Evolutionary conservation across 169 alveolate genomes (phyloP).

Genomic region (Cryptosporidium meleagridis): DNA sequence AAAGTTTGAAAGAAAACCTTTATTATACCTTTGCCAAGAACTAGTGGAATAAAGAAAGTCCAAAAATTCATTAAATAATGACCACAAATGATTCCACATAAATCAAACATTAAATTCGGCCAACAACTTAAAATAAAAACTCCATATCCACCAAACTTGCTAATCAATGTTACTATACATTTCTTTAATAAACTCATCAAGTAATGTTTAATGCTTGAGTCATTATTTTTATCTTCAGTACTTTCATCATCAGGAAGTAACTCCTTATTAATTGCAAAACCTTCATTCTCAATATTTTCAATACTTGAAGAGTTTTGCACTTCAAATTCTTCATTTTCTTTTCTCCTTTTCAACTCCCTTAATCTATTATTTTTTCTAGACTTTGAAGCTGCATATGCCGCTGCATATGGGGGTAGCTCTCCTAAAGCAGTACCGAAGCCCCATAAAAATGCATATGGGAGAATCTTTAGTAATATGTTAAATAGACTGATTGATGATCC

Average conservation of each 20-base stretch:
- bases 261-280: conserved; percentile 11
- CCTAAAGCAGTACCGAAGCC: conserved; percentile 96
- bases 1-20: conserved; percentile 87
- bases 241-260: conserved; percentile 27
- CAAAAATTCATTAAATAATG: conserved; percentile 90
- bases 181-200: conserved; percentile 81
- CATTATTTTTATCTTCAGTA: conserved; percentile 40
- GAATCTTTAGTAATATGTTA: conserved; percentile 75
- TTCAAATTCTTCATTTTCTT: conserved; percentile 8
- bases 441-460: conserved; percentile 88
- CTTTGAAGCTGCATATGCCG: conserved; percentile 91
- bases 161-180: conserved; percentile 82
- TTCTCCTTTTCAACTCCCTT: conserved; percentile 25
- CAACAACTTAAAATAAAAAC: conserved; percentile 87
- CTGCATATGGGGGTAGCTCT: conserved; percentile 95
- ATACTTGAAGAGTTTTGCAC: background rate
- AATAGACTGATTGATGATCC: conserved; percentile 60
- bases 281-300: background rate
- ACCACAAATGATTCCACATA: conserved; percentile 94
- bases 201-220: conserved; percentile 74
- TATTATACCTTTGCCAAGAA: conserved; percentile 90
- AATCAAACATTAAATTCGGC: conserved; percentile 90
- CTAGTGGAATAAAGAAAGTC: conserved; percentile 91
- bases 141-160: conserved; percentile 89
- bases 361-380: conserved; percentile 63